Evolutionary conservation across 495 filamentous ascomycete genomes (phyloP).

Genomic region (Penicillium canescens): DNA sequence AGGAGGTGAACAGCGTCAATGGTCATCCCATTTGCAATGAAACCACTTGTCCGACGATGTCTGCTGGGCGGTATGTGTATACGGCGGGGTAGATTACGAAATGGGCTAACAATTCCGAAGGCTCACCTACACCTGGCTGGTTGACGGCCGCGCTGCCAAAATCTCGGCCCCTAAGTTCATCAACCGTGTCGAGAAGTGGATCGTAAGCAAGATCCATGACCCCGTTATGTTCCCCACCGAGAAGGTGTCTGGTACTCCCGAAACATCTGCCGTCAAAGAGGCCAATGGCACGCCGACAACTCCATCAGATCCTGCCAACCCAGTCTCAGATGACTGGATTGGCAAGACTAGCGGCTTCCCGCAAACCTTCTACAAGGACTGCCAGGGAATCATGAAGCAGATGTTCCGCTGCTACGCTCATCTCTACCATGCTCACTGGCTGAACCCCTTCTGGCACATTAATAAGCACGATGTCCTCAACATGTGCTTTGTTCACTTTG

Average conservation of each 20-base stretch:
- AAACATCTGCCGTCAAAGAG: conserved; percentile 61
- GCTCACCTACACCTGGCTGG: conserved; percentile 87
- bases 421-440: conserved; percentile 81
- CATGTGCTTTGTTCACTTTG: conserved; percentile 92
- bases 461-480: conserved; percentile 85
- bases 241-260: conserved; percentile 53
- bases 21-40: conserved; percentile 78
- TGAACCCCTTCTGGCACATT: conserved; percentile 80
- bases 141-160: conserved; percentile 55
- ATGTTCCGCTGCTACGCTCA: conserved; percentile 98
- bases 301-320: conserved; percentile 46
- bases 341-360: conserved; percentile 89
- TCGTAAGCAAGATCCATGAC: conserved; percentile 87
- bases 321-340: conserved; percentile 65
- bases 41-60: conserved; percentile 84
- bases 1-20: conserved; percentile 70
- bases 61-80: conserved; percentile 76
- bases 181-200: conserved; percentile 90
- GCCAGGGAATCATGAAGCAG: conserved; percentile 89
- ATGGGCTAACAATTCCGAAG: conserved; percentile 41
- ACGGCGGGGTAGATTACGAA: conserved; percentile 8
- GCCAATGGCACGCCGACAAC: conserved; percentile 51
- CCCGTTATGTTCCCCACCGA: conserved; percentile 83
- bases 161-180: conserved; percentile 85
- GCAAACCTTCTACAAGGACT: conserved; percentile 78